Base-by-base conservation (phyloP, 2,329 filamentous ascomycete genomes). In the Scedosporium dehoogii region DNA sequence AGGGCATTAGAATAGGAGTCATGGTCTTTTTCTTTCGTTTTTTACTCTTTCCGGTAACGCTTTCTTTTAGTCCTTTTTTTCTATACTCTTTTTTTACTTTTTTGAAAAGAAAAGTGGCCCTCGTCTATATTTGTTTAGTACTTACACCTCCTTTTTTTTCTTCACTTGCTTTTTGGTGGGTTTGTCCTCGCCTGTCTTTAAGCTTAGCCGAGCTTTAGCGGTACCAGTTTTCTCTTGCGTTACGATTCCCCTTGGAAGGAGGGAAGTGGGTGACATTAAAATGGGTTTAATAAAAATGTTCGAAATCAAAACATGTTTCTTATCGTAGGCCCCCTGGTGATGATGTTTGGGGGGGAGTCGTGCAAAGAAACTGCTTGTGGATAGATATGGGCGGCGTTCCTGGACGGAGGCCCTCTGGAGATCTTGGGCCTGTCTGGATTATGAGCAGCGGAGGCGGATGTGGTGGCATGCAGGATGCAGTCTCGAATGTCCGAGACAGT, bases 1-100 rank as follows among this genome's bases (percentile, higher is more conserved):
- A 46, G 57, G 48, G 64, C 64, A 66, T 65, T 66, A 60, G 64
- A 64, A 60, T 63, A 61, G 64, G 58, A 65, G 62, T 64, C 60
- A 38, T 23, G 63, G 62, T 62, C 41, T 48, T 29, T 14, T 48
- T 56, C 21, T 2, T 2, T 2, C 14, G 4, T 4, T 21, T 10
- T 56, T 56, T 56, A 16, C 23, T 33, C 10, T 56, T 25, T 29
- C 3, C 21, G 57, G 42, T 60, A 18, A 29, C 21, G 42, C 23
- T 48, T 56, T 29, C 18, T 59, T 60, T 33, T 29, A 21, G 2
- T 38, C 38, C 62, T 65, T 63, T 21, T 59, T 62, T 62, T 65
- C 59, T 66, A 23, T 27, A 5, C 16, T 33, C 23, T 58, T 41
- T 57, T 58, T 41, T 57, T 48, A 6, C 21, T 21, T 53, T 33